phyloP scores from a whole-genome alignment of 257 asterid genomes.

The Przewalskia tangutica region DNA sequence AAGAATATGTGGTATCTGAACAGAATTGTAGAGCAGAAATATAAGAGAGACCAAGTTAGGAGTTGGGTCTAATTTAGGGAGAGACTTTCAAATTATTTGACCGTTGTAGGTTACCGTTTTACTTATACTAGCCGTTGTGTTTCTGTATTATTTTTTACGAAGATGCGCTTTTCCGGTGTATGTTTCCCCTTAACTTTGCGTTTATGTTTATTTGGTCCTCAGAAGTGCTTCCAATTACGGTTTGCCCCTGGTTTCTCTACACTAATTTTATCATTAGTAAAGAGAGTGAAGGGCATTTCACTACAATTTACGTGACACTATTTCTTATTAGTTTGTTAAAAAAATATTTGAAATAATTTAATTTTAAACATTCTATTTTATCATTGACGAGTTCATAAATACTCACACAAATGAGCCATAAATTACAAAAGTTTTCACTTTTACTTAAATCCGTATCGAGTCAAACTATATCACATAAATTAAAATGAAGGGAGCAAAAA shows the following conservation, averaged over 20 bases:
- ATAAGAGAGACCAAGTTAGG: background rate
- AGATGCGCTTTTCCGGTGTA: background rate
- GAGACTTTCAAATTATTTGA: constrained; percentile 27
- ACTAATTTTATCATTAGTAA: background rate
- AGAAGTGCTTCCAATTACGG: background rate
- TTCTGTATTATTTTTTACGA: background rate
- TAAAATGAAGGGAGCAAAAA: no score
- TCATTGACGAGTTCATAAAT: background rate
- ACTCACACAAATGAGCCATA: background rate
- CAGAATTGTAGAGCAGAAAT: background rate
- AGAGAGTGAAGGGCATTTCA: background rate
- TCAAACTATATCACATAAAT: no score
- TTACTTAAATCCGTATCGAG: no score
- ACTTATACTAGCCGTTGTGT: no score
- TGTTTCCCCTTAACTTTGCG: background rate
- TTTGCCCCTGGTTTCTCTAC: background rate
- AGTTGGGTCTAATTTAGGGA: constrained; percentile 27
- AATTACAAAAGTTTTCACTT: no score
- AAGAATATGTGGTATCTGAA: background rate
- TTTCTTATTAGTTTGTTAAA: background rate
- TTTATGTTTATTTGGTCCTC: background rate
- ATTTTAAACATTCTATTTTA: background rate
- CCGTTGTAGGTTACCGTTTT: constrained; percentile 21
- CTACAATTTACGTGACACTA: background rate
- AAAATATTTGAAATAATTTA: background rate